These are phyloP conservation scores for Phoma sp. DNA, from an alignment of 2,329 filamentous ascomycete species.

Conservation along the genomic window DNA sequence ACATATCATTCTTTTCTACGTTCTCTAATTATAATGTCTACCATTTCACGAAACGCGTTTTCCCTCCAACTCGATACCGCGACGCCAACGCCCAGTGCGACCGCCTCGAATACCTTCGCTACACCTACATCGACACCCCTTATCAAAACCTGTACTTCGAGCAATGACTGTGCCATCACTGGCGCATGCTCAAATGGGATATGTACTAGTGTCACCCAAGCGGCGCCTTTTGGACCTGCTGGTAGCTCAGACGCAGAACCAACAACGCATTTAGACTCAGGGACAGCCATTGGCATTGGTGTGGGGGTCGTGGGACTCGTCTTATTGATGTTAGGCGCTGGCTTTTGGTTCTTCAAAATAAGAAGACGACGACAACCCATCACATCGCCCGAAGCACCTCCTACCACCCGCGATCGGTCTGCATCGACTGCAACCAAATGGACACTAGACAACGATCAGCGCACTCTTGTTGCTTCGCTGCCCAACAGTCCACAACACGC, in stretches of 20 bases:
- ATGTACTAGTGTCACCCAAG: slow-evolving; percentile 28
- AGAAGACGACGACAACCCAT: slow-evolving; percentile 23
- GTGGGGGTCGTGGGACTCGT: slow-evolving; percentile 33
- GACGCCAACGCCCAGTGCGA: slow-evolving; percentile 12
- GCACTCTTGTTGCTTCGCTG: slow-evolving; percentile 34
- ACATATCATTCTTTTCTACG: slow-evolving; percentile 7
- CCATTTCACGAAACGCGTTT: slow-evolving; percentile 18
- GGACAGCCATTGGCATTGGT: slow-evolving; percentile 36
- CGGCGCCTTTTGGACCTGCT: slow-evolving; percentile 28
- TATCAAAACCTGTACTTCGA: slow-evolving; percentile 27
- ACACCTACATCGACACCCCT: slow-evolving; percentile 16
- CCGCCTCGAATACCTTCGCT: not conserved
- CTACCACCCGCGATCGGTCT: slow-evolving; percentile 17
- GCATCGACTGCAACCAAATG: slow-evolving; percentile 29
- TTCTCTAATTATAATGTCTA: slow-evolving; percentile 41
- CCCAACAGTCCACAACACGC: slow-evolving; percentile 34
- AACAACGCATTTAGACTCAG: slow-evolving; percentile 29
- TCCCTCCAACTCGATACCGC: slow-evolving; percentile 26
- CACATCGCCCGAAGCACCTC: slow-evolving; percentile 24
- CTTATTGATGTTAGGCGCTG: slow-evolving; percentile 28
- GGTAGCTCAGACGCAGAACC: slow-evolving; percentile 21
- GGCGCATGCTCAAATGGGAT: slow-evolving; percentile 31
- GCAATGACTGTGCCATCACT: slow-evolving; percentile 36
- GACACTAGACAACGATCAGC: slow-evolving; percentile 28
- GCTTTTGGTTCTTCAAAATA: slow-evolving; percentile 33